Evolutionary conservation across 2,329 filamentous ascomycete genomes (phyloP).

Genomic region (Xylaria multiplex): DNA sequence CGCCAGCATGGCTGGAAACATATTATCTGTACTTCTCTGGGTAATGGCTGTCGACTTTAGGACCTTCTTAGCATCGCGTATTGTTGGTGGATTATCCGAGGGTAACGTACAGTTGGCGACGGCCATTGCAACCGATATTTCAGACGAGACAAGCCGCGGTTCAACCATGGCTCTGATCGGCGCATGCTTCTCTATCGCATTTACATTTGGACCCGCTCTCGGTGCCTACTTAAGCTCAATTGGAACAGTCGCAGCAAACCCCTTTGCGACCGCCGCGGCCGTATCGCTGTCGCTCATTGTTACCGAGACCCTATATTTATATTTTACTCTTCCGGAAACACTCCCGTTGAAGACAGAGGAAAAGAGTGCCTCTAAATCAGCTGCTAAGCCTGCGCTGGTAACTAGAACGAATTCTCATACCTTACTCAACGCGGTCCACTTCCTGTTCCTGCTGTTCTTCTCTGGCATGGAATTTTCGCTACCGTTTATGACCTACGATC

Average conservation of each 20-base stretch:
- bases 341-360: constrained; percentile 66
- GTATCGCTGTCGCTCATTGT: constrained; percentile 88
- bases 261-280: constrained; percentile 90
- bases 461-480: constrained; percentile 98
- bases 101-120: constrained; percentile 97
- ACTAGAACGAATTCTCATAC: constrained; percentile 82
- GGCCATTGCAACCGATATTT: constrained; percentile 96
- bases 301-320: constrained; percentile 88
- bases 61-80: constrained; percentile 90
- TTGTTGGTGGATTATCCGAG: constrained; percentile 93
- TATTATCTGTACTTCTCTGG: constrained; percentile 93
- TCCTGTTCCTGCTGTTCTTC: constrained; percentile 94
- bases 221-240: constrained; percentile 87
- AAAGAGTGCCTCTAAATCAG: constrained; percentile 40
- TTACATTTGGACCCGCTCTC: constrained; percentile 93
- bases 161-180: constrained; percentile 97
- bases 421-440: constrained; percentile 85
- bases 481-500: constrained; percentile 95
- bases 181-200: constrained; percentile 95
- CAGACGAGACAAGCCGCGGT: constrained; percentile 82
- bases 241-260: constrained; percentile 82
- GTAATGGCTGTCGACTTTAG: constrained; percentile 92
- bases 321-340: constrained; percentile 86
- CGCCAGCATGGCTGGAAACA: constrained; percentile 92
- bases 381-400: constrained; percentile 42